A percentile compares a stretch with the other conserved stretches of the same genome.
Conservation (phyloP, 352 stramenopile genomes). For the Globisporangium iwayamae region DNA sequence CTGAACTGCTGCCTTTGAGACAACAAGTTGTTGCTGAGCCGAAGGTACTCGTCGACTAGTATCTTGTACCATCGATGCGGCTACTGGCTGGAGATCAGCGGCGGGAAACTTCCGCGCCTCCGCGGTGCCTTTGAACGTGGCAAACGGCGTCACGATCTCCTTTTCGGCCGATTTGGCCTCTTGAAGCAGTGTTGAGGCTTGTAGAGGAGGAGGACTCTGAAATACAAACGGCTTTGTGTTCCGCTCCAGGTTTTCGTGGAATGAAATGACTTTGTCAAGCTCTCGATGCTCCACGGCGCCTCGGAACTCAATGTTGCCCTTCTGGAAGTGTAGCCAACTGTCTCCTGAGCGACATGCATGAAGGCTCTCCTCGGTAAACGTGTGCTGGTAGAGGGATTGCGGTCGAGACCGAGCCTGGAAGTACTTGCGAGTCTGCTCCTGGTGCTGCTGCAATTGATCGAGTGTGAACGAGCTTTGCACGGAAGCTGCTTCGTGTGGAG, state of each 20-base stretch:
- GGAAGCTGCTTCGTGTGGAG: conserved; percentile 28
- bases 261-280: conserved; percentile 9
- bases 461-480: conserved; percentile 20
- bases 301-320: conserved; percentile 55
- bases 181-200: neutral
- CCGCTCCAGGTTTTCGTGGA: conserved; percentile 27
- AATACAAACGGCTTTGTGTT: conserved; percentile 35
- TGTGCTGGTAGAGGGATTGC: conserved; percentile 41
- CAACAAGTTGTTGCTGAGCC: neutral
- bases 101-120: conserved; percentile 4
- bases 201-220: neutral
- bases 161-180: neutral
- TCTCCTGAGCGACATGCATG: neutral
- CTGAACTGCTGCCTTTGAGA: neutral
- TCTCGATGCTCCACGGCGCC: conserved; percentile 28
- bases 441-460: conserved; percentile 11
- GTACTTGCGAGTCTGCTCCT: conserved; percentile 25
- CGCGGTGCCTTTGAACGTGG: conserved; percentile 27
- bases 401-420: conserved; percentile 33
- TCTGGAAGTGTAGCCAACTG: conserved; percentile 24
- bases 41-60: neutral
- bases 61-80: neutral
- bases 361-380: conserved; percentile 25
- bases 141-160: conserved; percentile 27
- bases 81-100: too few species aligned